Conservation (phyloP, 2,329 filamentous ascomycete species). For the Alternaria consortialis region DNA sequence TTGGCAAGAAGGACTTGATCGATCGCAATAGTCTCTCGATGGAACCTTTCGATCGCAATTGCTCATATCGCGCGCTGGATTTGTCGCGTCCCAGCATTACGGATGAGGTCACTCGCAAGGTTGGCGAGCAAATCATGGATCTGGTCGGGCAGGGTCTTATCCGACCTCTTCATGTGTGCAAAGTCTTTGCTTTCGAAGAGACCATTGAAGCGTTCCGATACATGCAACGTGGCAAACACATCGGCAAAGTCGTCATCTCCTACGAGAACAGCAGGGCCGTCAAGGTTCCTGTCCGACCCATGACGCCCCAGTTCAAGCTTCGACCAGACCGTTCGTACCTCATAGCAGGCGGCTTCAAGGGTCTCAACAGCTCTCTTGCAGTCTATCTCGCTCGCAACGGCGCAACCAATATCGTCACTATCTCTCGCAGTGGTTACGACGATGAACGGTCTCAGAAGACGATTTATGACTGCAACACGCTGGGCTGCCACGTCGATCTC, state of each 20-base stretch:
- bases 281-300: neutral
- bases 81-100: neutral
- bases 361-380: constrained; percentile 25
- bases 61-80: constrained; percentile 6
- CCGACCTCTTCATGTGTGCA: constrained; percentile 14
- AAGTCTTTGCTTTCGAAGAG: constrained; percentile 30
- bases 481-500: constrained; percentile 19
- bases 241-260: constrained; percentile 53
- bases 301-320: neutral
- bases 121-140: constrained; percentile 2
- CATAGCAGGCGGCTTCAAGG: constrained; percentile 32
- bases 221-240: constrained; percentile 49
- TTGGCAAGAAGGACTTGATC: constrained; percentile 28
- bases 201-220: constrained; percentile 40
- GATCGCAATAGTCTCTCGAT: constrained; percentile 12
- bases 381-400: constrained; percentile 30
- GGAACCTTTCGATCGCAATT: constrained; percentile 8
- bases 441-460: constrained; percentile 10
- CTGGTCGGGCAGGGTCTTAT: constrained; percentile 12
- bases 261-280: constrained; percentile 4
- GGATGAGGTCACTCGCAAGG: neutral
- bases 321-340: constrained; percentile 24
- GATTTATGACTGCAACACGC: constrained; percentile 8
- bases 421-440: constrained; percentile 19
- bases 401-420: constrained; percentile 24